A percentile compares a stretch with the other conserved stretches of the same genome.
Evolutionary conservation across 1,284 basidiomycete genomes (phyloP).

Genomic region (Fomitiporia mediterranea): DNA sequence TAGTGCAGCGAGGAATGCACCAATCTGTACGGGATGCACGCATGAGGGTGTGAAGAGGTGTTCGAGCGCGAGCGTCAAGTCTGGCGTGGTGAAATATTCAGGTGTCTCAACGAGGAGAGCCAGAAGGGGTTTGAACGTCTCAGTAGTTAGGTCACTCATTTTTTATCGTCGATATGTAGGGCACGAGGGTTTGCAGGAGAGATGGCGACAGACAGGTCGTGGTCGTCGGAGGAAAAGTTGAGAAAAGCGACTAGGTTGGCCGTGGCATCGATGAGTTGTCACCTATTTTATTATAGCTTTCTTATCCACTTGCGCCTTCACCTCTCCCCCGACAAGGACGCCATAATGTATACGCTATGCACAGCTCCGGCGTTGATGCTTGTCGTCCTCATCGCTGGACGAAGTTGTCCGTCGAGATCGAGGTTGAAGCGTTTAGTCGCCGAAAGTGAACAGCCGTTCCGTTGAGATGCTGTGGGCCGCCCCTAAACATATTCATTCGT

Average conservation of each 20-base stretch:
- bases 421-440: neutral
- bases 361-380: conserved; percentile 5
- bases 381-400: neutral
- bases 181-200: neutral
- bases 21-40: conserved; percentile 67
- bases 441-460: too few species aligned
- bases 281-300: neutral
- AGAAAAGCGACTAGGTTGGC: neutral
- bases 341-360: neutral
- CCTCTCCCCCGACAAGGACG: neutral
- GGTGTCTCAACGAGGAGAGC: conserved; percentile 76
- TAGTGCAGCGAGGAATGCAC: conserved; percentile 79
- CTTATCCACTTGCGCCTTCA: neutral
- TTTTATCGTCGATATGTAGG: neutral
- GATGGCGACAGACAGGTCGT: neutral
- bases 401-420: neutral
- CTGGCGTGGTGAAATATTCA: conserved; percentile 65
- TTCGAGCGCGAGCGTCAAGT: conserved; percentile 66
- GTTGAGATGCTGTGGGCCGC: neutral
- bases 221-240: neutral
- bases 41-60: conserved; percentile 68
- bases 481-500: neutral
- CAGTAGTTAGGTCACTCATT: conserved; percentile 26
- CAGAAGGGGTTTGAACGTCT: conserved; percentile 73
- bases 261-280: neutral